These are phyloP conservation scores for Paralagenidium karlingii DNA, from an alignment of 352 stramenopile species.

Conservation along the genomic window DNA sequence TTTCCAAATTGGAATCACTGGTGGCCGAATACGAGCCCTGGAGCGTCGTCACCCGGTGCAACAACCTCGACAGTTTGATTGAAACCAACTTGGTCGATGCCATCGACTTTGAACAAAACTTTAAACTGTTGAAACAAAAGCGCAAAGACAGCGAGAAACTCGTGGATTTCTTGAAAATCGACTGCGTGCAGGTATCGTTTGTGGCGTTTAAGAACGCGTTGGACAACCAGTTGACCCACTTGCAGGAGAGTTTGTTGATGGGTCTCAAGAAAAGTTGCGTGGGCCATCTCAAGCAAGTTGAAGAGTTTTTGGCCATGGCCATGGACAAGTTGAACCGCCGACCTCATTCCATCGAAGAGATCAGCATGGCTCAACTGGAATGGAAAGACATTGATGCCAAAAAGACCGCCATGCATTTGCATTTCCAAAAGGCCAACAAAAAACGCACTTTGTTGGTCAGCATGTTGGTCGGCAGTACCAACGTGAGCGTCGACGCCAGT, in stretches of 20 bases:
- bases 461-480: constrained; percentile 5
- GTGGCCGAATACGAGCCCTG: constrained; percentile 75
- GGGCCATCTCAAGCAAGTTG: constrained; percentile 67
- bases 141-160: constrained; percentile 91
- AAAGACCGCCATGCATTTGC: constrained; percentile 30
- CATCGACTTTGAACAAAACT: constrained; percentile 81
- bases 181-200: constrained; percentile 86
- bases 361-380: constrained; percentile 77
- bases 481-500: constrained; percentile 39
- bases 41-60: constrained; percentile 31
- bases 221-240: constrained; percentile 75
- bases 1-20: constrained; percentile 62
- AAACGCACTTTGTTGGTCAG: constrained; percentile 77
- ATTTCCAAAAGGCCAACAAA: constrained; percentile 67
- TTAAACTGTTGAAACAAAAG: constrained; percentile 80
- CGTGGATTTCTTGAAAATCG: constrained; percentile 79
- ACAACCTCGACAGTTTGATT: constrained; percentile 72
- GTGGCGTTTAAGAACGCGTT: constrained; percentile 80
- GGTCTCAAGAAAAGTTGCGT: constrained; percentile 74
- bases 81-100: constrained; percentile 57
- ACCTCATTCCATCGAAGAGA: constrained; percentile 89
- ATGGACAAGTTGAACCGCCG: constrained; percentile 84
- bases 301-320: constrained; percentile 79
- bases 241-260: constrained; percentile 78
- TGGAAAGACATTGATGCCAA: constrained; percentile 83